These are phyloP conservation scores for Sedum album DNA, from an alignment of 164 flowering plant genomes.

Conservation along the genomic window DNA sequence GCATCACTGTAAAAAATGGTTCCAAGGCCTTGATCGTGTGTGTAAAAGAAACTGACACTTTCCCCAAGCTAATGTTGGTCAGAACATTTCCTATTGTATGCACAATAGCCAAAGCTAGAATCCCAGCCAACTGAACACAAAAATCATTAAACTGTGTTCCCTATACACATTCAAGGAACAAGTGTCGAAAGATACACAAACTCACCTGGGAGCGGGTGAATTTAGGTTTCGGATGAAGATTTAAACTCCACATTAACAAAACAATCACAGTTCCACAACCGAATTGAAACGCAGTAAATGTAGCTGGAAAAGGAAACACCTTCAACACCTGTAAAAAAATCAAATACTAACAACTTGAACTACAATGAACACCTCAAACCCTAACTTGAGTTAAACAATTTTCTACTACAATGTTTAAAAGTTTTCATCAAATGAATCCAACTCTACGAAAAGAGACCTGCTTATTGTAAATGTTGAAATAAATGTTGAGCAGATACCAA, in stretches of 20 bases:
- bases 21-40: conserved; percentile 62
- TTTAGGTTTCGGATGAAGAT: conserved; percentile 33
- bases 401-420: neutral
- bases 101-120: conserved; percentile 35
- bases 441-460: conserved; percentile 29
- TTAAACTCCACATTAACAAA: conserved; percentile 37
- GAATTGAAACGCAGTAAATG: conserved; percentile 42
- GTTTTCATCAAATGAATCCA: neutral
- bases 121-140: conserved; percentile 28
- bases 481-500: conserved; percentile 53
- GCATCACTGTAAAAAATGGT: conserved; percentile 46
- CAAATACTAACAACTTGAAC: neutral
- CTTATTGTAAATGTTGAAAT: conserved; percentile 56
- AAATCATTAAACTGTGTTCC: neutral
- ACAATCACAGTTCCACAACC: conserved; percentile 33
- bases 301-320: conserved; percentile 46
- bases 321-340: conserved; percentile 33
- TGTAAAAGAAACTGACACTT: conserved; percentile 51
- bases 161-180: too few relatives aligned
- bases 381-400: neutral
- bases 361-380: too few relatives aligned
- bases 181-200: too few relatives aligned
- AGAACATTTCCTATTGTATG: conserved; percentile 49
- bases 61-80: conserved; percentile 46
- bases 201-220: conserved; percentile 37